Base-by-base conservation (phyloP, 352 stramenopile genomes). In the Hyaloperonospora brassicae region DNA sequence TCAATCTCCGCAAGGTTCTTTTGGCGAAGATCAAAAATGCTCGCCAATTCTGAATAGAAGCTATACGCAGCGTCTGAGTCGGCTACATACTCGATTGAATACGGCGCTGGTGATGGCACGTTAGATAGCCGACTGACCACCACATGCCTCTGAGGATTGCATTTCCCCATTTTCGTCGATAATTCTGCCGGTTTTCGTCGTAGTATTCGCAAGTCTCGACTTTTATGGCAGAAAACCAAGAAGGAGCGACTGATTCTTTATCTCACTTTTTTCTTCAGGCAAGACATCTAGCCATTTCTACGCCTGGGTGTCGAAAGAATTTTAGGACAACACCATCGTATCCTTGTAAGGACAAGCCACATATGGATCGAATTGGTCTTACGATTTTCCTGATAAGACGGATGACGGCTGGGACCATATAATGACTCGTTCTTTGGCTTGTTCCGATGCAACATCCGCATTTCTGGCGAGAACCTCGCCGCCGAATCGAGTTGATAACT, bases 281-380 rank as follows among this genome's bases (percentile, higher is more conserved):
- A 11, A 42, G 36, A 42, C 36, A 21, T 12, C n/a, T 21, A 3
- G 36, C 3, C 36, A 11, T 42, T 42, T 42, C 36, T 42, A 42
- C 36, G n/a, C 5, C 2, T 10, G 36, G 11, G 36, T 42, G n/a
- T 42, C 36, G 5, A 42, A 4, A 13, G 14, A 42, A 21, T 42
- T 42, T 42, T 12, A 42, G 36, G 36, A 42, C 36, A 42, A 42
- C 36, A 42, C n/a, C n/a, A 42, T 31, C 36, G 36, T 42, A n/a
- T 42, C 10, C 36, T 12, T 42, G 36, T 4, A 11, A n/a, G 36
- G 10, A 42, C 2, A 42, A 11, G 36, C 36, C 14, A 42, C 36
- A n/a, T n/a, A n/a, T n/a, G n/a, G 36, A 21, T 21, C 36, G 36
- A 13, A 12, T 13, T 10, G 36, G 36, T 42, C 36, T 14, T 21